Evolutionary conservation across 352 stramenopile species (phyloP), one percentile per base, ranked within the genome.

Genomic region (Pythium plurisporium): DNA sequence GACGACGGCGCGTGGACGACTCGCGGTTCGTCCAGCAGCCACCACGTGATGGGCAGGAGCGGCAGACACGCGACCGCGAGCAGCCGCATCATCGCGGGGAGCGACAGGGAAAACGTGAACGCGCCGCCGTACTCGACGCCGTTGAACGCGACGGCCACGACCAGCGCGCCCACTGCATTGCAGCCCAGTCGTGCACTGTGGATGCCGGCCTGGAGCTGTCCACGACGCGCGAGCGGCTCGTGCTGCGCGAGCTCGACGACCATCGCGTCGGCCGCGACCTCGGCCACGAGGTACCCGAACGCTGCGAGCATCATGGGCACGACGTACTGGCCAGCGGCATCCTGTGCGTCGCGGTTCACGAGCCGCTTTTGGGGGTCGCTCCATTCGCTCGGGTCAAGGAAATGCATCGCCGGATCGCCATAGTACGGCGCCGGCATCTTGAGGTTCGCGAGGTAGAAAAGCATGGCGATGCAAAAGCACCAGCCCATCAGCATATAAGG

Each of bases 251-350:
- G 60, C 43, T 77, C 59, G 27, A 79, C 69, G 22, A 68, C 56
- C 25, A 79, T 46, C 1, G 73, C 76, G 66, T 89, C 78, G 37
- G 65, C 62, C 11, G 76, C 70, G 8, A 86, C 73, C 63, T 87
- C 76, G 19, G 77, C 63, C 55, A 84, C 77, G 41, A 87, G 65
- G 53, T 86, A 86, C 3, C 76, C 76, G 27, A 85, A 34, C 20
- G 72, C 73, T 1, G 79, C 73, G 20, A 82, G 52, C 42, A 83
- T 76, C 63, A 89, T 76, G 51, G 72, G 57, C 27, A 79, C 38
- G 25, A 77, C 60, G 55, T 71, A 82, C 55, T 69, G 65, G 38
- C 44, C 60, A 22, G 67, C 67, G n/a, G 55, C 12, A n/a, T 48
- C 36, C 2, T 23, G 44, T 6, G 68, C 68, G 38, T 36, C n/a